phyloP scores from a whole-genome alignment of 2,329 filamentous ascomycete species.

The Monilinia aucupariae region DNA sequence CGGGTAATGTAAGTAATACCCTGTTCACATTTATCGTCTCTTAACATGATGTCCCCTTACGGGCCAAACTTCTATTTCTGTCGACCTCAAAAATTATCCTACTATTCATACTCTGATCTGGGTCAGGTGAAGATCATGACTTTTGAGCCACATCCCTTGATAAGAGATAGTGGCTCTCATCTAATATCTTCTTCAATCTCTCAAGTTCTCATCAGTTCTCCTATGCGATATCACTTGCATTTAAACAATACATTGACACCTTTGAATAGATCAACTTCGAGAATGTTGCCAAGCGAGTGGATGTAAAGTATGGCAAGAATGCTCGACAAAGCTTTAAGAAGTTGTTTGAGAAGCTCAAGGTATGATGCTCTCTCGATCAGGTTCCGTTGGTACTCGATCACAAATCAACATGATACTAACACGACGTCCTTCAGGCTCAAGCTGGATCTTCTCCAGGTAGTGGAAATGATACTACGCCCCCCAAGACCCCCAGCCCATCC shows the following conservation, averaged over 20 bases:
- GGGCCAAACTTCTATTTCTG: not conserved
- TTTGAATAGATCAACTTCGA: constrained; percentile 38
- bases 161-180: not conserved
- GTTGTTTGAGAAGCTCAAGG: constrained; percentile 25
- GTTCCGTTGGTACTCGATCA: no score
- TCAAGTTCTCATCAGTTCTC: rapidly evolving
- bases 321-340: constrained; percentile 30
- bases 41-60: no score
- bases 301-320: constrained; percentile 40
- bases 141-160: no score
- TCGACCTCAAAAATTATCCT: not conserved
- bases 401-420: not conserved
- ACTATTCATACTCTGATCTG: not conserved
- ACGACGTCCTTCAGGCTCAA: not conserved
- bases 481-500: not conserved
- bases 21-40: not conserved
- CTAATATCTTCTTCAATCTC: not conserved
- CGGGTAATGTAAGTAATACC: constrained; percentile 13
- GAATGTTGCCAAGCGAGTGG: constrained; percentile 36
- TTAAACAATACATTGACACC: not conserved
- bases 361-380: not conserved
- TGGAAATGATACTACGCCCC: not conserved
- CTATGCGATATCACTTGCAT: not conserved
- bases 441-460: not conserved
- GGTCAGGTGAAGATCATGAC: not conserved